Percentiles rank a stretch among this genome's conserved stretches.
Conservation (phyloP, 2,329 filamentous ascomycete species). For the Pseudocercospora ulei region DNA sequence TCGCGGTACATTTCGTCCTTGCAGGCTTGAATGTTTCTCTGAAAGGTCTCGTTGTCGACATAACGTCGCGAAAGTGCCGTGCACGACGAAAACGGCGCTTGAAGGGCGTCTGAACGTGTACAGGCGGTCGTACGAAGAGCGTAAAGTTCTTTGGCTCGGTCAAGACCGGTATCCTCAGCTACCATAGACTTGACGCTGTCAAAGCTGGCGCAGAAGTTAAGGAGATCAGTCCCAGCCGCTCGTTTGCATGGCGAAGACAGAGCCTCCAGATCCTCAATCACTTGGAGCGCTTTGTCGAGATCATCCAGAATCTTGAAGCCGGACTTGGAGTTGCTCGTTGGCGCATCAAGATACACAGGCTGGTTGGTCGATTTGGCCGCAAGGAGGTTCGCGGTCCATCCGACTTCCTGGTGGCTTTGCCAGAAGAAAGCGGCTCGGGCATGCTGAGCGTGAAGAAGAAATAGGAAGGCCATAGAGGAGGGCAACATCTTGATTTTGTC, state of each 20-base stretch:
- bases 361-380: too few species aligned
- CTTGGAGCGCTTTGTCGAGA: constrained; percentile 1
- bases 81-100: constrained; percentile 46
- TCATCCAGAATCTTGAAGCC: background rate
- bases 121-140: constrained; percentile 55
- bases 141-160: constrained; percentile 45
- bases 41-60: constrained; percentile 29
- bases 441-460: constrained; percentile 1
- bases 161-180: constrained; percentile 23
- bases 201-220: constrained; percentile 47
- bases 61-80: constrained; percentile 40
- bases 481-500: constrained; percentile 5
- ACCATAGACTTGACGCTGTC: constrained; percentile 28
- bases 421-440: background rate
- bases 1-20: constrained; percentile 43
- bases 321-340: background rate
- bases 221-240: constrained; percentile 37
- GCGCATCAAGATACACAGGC: background rate
- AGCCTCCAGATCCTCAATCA: background rate
- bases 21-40: constrained; percentile 42
- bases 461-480: background rate
- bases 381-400: too few species aligned
- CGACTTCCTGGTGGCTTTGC: background rate
- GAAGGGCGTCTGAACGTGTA: constrained; percentile 48
- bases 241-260: constrained; percentile 9